phyloP scores from a whole-genome alignment of 1,139 yeast genomes.

The Saccharomyces uvarum region DNA sequence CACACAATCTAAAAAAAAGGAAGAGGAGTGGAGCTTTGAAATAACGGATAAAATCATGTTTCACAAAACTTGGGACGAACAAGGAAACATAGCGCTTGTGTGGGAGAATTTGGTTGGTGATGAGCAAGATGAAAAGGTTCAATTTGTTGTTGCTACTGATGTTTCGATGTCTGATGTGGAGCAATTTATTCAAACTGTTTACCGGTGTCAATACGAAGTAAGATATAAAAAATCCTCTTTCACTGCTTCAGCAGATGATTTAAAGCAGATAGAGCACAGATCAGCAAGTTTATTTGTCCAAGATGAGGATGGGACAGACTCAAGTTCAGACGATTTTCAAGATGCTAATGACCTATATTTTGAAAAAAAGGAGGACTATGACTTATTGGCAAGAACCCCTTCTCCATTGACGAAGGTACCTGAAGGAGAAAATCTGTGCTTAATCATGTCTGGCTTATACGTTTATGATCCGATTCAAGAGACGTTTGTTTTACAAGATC shows the following conservation, averaged over 20 bases:
- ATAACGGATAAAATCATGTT: constrained; percentile 36
- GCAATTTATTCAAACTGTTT: constrained; percentile 54
- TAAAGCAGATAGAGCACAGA: constrained; percentile 43
- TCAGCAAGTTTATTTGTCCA: constrained; percentile 2
- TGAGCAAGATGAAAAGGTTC: constrained; percentile 79
- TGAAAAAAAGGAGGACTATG: neutral
- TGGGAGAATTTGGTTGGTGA: constrained; percentile 77
- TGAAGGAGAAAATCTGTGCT: constrained; percentile 19
- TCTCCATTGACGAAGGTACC: constrained; percentile 11
- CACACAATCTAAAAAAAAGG: constrained; percentile 41
- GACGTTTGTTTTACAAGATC: constrained; percentile 42
- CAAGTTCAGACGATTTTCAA: constrained; percentile 13
- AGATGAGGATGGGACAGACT: constrained; percentile 16
- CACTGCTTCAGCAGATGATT: constrained; percentile 40
- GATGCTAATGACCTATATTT: constrained; percentile 8
- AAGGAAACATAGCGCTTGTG: constrained; percentile 47
- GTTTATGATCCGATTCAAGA: constrained; percentile 49
- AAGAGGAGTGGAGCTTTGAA: constrained; percentile 28
- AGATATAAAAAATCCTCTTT: constrained; percentile 55
- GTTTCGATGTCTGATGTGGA: constrained; percentile 52
- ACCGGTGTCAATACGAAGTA: constrained; percentile 68
- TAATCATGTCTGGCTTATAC: constrained; percentile 39
- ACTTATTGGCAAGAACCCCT: constrained; percentile 2
- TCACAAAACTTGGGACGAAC: constrained; percentile 37
- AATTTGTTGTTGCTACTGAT: constrained; percentile 65